phyloP scores from a whole-genome alignment of 2,329 filamentous ascomycete species.

The Diaporthe citriasiana region DNA sequence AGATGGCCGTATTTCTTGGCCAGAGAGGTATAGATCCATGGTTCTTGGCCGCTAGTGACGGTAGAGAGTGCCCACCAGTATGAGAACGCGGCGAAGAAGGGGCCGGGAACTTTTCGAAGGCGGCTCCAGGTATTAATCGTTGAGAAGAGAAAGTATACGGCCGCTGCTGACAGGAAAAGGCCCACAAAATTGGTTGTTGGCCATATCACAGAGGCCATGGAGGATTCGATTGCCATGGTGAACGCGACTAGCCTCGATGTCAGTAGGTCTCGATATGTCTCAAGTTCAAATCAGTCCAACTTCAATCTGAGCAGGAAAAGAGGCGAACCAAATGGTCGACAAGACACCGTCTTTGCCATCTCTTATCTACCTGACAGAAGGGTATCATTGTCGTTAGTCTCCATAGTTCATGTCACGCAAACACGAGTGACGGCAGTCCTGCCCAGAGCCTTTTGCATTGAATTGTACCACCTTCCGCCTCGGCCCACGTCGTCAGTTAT shows the following conservation, averaged over 20 bases:
- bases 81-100: slow-evolving; percentile 50
- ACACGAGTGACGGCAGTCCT: not conserved
- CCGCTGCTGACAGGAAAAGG: not conserved
- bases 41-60: slow-evolving; percentile 46
- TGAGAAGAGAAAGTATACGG: slow-evolving; percentile 6
- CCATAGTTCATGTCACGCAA: not conserved
- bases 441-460: not conserved
- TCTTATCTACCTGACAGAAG: not conserved
- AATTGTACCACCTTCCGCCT: not conserved
- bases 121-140: slow-evolving; percentile 38
- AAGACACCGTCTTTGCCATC: not conserved
- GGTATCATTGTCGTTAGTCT: not conserved
- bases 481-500: not conserved
- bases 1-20: slow-evolving; percentile 48
- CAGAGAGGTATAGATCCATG: slow-evolving; percentile 44
- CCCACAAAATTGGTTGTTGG: not conserved
- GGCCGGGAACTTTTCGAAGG: slow-evolving; percentile 48
- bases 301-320: not conserved
- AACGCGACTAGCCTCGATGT: not conserved
- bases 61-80: slow-evolving; percentile 50
- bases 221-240: slow-evolving; percentile 1
- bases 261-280: too few relatives aligned
- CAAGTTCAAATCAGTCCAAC: not conserved
- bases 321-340: not conserved
- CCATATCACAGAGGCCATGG: not conserved